These are phyloP conservation scores for Yamadazyma spencermartinsiae DNA, from an alignment of 1,139 yeast genomes.

Conservation along the genomic window DNA sequence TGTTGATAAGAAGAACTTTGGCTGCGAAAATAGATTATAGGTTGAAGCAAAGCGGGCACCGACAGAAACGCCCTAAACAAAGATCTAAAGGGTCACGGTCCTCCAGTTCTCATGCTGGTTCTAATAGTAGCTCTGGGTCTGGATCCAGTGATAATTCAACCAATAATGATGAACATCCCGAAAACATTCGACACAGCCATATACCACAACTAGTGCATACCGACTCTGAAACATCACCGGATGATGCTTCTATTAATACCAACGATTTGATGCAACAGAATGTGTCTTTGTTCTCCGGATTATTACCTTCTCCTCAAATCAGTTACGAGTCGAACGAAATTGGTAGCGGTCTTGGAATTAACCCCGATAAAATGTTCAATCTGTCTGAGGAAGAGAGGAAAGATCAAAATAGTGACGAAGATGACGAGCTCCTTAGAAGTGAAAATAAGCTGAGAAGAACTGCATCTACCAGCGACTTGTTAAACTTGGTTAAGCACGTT, in stretches of 20 bases:
- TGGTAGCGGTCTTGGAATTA: slow-evolving; percentile 21
- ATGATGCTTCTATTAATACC: slow-evolving; percentile 27
- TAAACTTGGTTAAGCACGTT: slow-evolving; percentile 14
- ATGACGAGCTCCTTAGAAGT: slow-evolving; percentile 9
- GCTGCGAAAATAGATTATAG: slow-evolving; percentile 46
- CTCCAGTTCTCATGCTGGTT: neutral
- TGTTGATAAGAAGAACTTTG: slow-evolving; percentile 41
- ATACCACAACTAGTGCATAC: slow-evolving; percentile 19
- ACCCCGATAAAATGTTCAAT: slow-evolving; percentile 7
- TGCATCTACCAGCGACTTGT: slow-evolving; percentile 18
- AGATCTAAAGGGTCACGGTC: neutral
- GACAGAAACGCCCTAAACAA: neutral
- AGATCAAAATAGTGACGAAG: slow-evolving; percentile 9
- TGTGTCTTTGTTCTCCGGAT: slow-evolving; percentile 32
- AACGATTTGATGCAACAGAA: slow-evolving; percentile 34
- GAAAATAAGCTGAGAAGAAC: slow-evolving; percentile 18
- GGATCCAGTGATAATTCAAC: slow-evolving; percentile 4
- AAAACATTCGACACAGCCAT: slow-evolving; percentile 16
- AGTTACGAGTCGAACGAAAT: slow-evolving; percentile 34
- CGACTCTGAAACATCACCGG: slow-evolving; percentile 20
- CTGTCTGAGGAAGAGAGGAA: slow-evolving; percentile 1
- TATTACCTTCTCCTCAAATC: slow-evolving; percentile 43
- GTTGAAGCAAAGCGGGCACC: slow-evolving; percentile 22
- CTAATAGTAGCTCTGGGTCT: slow-evolving; percentile 1
- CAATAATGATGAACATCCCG: slow-evolving; percentile 6